Evolutionary conservation across 208 protist genomes (phyloP), one percentile per base, ranked within the genome.

Genomic region (Herpetomonas tarakana): DNA sequence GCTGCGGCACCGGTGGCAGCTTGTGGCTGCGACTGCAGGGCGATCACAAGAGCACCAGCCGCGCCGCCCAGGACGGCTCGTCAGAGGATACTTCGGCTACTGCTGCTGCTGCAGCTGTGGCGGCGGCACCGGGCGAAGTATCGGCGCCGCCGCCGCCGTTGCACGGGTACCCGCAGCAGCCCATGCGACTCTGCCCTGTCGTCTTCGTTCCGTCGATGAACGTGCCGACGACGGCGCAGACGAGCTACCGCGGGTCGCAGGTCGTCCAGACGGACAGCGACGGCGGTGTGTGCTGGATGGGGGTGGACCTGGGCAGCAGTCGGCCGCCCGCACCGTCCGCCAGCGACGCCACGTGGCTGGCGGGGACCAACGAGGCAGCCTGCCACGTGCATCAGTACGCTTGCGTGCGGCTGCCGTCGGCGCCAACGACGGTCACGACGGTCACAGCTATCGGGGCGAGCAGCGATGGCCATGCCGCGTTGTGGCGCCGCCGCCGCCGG

Each of bases 361-460:
- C 14, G 6, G 35, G 35, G 9, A 41, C 35, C 35, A 41, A 41
- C 6, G n/a, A 24, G 11, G 30, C 35, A 3, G 53, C 19, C 25
- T 44, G 53, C 25, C 16, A 38, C 9, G 53, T 45, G 14, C 29
- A 27, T 1, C 24, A 60, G 12, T 58, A 49, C 4, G 52, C 52
- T 47, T 47, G 38, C 52, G 25, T 53, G 18, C 35, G 41, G 19
- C 41, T 68, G 22, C 62, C 51, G 14, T 68, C 52, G 21, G 59
- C 65, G 1, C 26, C 77, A 1, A 65, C 69, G 31, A 41, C 67
- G 52, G 12, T 61, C 9, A 41, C 65, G 38, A 68, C 63, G 45
- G 65, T 54, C 14, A n/a, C n/a, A n/a, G 35, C 35, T 41, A 41
- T 6, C 35, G 6, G 9, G 9, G 14, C 6, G 9, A 41, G 9